These are phyloP conservation scores for Westerdykella ornata DNA, from an alignment of 2,329 filamentous ascomycete species.

Conservation along the genomic window DNA sequence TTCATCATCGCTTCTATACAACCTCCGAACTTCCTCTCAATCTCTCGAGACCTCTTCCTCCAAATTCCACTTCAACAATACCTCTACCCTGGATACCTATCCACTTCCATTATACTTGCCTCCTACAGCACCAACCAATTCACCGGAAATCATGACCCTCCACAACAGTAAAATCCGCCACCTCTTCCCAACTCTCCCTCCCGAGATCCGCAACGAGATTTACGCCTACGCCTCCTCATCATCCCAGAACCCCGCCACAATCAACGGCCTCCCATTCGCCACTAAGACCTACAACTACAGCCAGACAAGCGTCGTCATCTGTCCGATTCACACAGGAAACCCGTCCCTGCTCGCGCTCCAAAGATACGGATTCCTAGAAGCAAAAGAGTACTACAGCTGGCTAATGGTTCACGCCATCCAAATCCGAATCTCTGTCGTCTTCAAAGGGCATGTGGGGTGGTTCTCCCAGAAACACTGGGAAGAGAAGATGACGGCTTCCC, in stretches of 20 bases:
- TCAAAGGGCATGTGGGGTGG: constrained; percentile 21
- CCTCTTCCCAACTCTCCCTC: constrained; percentile 22
- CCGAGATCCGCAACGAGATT: constrained; percentile 28
- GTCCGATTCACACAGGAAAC: constrained; percentile 19
- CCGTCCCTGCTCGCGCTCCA: constrained; percentile 17
- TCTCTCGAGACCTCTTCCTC: no score
- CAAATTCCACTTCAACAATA: no score
- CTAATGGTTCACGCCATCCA: constrained; percentile 16
- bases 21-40: no score
- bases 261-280: constrained; percentile 14
- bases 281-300: constrained; percentile 19
- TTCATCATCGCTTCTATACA: no score
- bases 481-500: constrained; percentile 15
- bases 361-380: constrained; percentile 17
- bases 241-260: constrained; percentile 17
- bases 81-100: no score
- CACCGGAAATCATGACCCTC: no score
- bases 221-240: constrained; percentile 22
- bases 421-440: constrained; percentile 18
- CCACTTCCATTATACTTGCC: no score
- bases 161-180: constrained; percentile 2
- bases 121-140: no score
- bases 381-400: constrained; percentile 20
- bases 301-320: constrained; percentile 21
- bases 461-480: constrained; percentile 27